Evolutionary conservation across 1,139 yeast species (phyloP).

Genomic region (Eremothecium cymbalariae): DNA sequence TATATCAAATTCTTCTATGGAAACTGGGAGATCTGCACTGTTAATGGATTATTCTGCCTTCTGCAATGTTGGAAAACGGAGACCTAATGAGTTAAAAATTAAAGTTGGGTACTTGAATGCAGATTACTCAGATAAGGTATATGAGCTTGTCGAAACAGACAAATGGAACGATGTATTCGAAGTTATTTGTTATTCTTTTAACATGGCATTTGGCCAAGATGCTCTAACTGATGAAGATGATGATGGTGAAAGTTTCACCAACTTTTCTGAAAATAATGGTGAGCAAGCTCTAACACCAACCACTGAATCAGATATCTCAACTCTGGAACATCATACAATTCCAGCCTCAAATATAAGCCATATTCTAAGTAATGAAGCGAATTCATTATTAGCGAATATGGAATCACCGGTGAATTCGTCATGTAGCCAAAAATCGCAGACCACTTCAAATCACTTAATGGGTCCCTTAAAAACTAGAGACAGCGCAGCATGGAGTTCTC

Average conservation of each 20-base stretch:
- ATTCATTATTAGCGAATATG: background rate
- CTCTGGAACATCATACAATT: background rate
- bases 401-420: background rate
- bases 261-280: slow-evolving; percentile 1
- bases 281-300: background rate
- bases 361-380: too few relatives aligned
- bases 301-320: background rate
- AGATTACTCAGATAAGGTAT: slow-evolving; percentile 26
- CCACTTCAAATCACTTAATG: background rate
- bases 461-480: background rate
- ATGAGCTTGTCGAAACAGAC: slow-evolving; percentile 28
- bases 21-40: slow-evolving; percentile 18
- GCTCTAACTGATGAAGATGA: slow-evolving; percentile 13
- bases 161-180: slow-evolving; percentile 27
- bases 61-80: slow-evolving; percentile 16
- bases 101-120: slow-evolving; percentile 30
- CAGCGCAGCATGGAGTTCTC: slow-evolving; percentile 1
- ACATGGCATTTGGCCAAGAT: slow-evolving; percentile 28
- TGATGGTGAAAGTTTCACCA: slow-evolving; percentile 8
- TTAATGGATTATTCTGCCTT: slow-evolving; percentile 20
- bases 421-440: background rate
- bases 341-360: background rate
- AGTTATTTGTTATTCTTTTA: slow-evolving; percentile 26
- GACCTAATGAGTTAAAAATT: slow-evolving; percentile 26
- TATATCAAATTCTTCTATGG: slow-evolving; percentile 27